phyloP scores from a whole-genome alignment of 345 rosid species.

The Alliaria petiolata region DNA sequence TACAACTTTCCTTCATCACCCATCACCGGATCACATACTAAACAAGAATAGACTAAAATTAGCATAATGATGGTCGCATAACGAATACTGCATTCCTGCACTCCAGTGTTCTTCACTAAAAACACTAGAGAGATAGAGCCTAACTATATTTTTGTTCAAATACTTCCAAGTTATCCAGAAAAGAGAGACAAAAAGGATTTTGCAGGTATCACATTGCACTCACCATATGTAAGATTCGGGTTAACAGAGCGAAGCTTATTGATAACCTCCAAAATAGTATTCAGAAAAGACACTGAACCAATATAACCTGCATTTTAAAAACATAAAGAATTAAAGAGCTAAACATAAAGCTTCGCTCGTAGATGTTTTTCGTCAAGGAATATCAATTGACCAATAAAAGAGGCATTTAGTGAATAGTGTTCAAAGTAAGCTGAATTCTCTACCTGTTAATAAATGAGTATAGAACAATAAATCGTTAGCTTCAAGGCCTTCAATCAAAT shows the following conservation, averaged over 20 bases:
- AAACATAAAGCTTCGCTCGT: background rate
- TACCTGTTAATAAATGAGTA: constrained; percentile 93
- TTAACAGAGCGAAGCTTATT: constrained; percentile 80
- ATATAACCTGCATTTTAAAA: constrained; percentile 66
- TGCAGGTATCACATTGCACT: constrained; percentile 17
- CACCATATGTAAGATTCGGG: constrained; percentile 84
- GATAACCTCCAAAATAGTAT: constrained; percentile 68
- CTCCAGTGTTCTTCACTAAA: background rate
- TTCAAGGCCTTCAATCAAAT: constrained; percentile 87
- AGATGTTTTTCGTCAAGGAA: too few species aligned
- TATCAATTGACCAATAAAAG: background rate
- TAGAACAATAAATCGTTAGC: constrained; percentile 74
- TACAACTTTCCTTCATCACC: constrained; percentile 98
- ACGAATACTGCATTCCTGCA: background rate
- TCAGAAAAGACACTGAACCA: constrained; percentile 93
- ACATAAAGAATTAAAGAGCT: background rate
- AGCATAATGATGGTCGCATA: background rate
- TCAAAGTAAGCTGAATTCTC: background rate
- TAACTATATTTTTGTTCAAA: too few species aligned
- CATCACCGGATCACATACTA: constrained; percentile 97
- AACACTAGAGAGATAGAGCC: background rate
- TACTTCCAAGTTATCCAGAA: background rate
- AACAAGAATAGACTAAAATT: constrained; percentile 12
- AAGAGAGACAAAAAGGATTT: too few species aligned
- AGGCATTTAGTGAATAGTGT: background rate